A percentile compares a stretch with the other conserved stretches of the same genome.
These are phyloP conservation scores for Solanum clarkiae DNA, from an alignment of 257 asterid species.

Conservation along the genomic window DNA sequence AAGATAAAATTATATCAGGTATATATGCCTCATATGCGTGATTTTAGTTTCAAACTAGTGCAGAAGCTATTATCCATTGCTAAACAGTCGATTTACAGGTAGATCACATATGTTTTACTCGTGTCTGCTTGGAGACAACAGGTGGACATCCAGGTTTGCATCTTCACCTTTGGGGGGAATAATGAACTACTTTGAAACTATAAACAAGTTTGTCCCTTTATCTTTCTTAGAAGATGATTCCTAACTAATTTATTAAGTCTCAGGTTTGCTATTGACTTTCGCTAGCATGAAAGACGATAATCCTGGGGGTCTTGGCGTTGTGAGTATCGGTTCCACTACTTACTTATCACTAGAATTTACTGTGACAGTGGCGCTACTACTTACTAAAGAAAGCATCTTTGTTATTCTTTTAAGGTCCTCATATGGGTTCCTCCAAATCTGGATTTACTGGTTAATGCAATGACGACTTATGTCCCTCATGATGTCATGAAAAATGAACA, in stretches of 20 bases:
- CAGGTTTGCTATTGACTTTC: conserved; percentile 86
- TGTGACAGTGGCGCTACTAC: neutral
- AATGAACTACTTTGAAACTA: too few relatives aligned
- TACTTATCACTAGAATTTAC: neutral
- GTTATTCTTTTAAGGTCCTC: conserved; percentile 37
- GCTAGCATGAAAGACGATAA: conserved; percentile 77
- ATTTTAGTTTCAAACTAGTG: neutral
- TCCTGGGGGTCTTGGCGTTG: conserved; percentile 33
- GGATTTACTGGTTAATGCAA: conserved; percentile 62
- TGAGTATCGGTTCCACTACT: neutral
- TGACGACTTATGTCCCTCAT: conserved; percentile 71
- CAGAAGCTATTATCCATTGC: neutral
- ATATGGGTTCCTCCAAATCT: conserved; percentile 92
- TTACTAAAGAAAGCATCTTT: neutral
- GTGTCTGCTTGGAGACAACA: conserved; percentile 94
- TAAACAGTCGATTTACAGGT: conserved; percentile 26
- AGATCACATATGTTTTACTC: conserved; percentile 89
- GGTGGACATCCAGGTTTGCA: conserved; percentile 72
- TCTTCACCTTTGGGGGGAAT: too few relatives aligned
- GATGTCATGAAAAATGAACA: conserved; percentile 67
- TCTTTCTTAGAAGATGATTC: too few relatives aligned
- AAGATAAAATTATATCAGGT: conserved; percentile 88
- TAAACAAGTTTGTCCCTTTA: conserved; percentile 10
- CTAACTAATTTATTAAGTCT: neutral
- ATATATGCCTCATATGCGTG: neutral